A percentile compares a stretch with the other conserved stretches of the same genome.
Conservation (phyloP, 2,329 filamentous ascomycete genomes). For the Calonectria pauciramosa region DNA sequence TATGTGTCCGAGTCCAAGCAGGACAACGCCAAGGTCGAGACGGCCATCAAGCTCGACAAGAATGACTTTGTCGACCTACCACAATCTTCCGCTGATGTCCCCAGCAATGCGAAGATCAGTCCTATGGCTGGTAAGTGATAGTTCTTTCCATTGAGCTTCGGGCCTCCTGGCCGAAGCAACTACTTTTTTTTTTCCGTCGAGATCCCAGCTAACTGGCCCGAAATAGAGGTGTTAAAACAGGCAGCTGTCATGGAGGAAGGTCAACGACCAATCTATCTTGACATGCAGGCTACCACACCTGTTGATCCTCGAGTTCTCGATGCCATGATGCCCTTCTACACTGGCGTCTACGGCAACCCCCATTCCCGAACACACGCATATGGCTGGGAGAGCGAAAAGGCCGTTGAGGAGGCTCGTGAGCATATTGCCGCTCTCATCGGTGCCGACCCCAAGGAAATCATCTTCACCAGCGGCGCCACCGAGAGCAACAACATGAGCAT, state of each 20-base stretch:
- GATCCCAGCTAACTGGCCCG: slow-evolving; percentile 31
- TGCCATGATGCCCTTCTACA: slow-evolving; percentile 95
- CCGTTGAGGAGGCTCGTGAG: slow-evolving; percentile 86
- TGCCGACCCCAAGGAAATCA: slow-evolving; percentile 96
- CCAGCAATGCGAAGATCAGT: slow-evolving; percentile 75
- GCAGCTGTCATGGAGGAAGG: slow-evolving; percentile 95
- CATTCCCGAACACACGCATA: slow-evolving; percentile 98
- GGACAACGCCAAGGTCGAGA: slow-evolving; percentile 86
- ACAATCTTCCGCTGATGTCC: slow-evolving; percentile 47
- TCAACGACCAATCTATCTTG: slow-evolving; percentile 93
- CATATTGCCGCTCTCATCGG: slow-evolving; percentile 91
- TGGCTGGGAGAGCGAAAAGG: slow-evolving; percentile 98
- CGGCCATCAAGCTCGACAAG: slow-evolving; percentile 88
- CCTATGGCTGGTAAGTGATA: slow-evolving; percentile 72
- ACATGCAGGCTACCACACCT: slow-evolving; percentile 98
- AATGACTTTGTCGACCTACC: slow-evolving; percentile 78
- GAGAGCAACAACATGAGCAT: slow-evolving; percentile 99
- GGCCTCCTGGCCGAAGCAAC: not conserved
- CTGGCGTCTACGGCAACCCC: slow-evolving; percentile 94
- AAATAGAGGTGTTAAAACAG: slow-evolving; percentile 84
- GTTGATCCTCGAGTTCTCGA: slow-evolving; percentile 95
- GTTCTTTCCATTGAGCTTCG: not conserved
- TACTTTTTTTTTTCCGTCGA: not conserved
- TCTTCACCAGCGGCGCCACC: slow-evolving; percentile 97
- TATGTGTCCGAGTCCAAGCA: slow-evolving; percentile 90